Evolutionary conservation across 768 basidiomycete species (phyloP).

Genomic region (Amanita exitialis): DNA sequence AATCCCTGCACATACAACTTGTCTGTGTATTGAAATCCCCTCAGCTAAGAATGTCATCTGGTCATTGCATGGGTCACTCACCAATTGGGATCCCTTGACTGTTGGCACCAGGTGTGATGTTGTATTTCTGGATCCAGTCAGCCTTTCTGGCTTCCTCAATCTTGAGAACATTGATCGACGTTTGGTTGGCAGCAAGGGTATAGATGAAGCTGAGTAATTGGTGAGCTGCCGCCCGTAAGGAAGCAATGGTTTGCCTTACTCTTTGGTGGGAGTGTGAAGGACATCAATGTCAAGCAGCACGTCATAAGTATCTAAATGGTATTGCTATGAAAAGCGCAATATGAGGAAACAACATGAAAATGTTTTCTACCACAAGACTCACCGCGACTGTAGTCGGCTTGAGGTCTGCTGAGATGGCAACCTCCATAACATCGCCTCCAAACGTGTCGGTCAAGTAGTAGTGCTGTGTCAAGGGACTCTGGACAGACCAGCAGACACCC

Average conservation of each 20-base stretch:
- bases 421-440: background rate
- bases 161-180: background rate
- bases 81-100: background rate
- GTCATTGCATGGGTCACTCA: background rate
- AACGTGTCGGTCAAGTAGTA: conserved; percentile 1
- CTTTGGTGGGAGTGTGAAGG: background rate
- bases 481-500: background rate
- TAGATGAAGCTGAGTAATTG: background rate
- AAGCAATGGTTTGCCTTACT: background rate
- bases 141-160: background rate
- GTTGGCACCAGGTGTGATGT: background rate
- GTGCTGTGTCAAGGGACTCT: background rate
- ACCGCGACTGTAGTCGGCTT: background rate
- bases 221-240: background rate
- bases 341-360: too few species aligned
- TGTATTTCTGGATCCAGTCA: background rate
- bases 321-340: background rate
- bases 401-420: background rate
- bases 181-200: background rate
- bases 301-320: background rate
- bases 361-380: background rate
- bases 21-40: background rate
- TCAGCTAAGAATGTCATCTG: too few species aligned
- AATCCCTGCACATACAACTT: background rate
- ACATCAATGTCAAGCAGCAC: background rate